These are phyloP conservation scores for Zymoseptoria brevis DNA, from an alignment of 2,329 filamentous ascomycete species.

Conservation along the genomic window DNA sequence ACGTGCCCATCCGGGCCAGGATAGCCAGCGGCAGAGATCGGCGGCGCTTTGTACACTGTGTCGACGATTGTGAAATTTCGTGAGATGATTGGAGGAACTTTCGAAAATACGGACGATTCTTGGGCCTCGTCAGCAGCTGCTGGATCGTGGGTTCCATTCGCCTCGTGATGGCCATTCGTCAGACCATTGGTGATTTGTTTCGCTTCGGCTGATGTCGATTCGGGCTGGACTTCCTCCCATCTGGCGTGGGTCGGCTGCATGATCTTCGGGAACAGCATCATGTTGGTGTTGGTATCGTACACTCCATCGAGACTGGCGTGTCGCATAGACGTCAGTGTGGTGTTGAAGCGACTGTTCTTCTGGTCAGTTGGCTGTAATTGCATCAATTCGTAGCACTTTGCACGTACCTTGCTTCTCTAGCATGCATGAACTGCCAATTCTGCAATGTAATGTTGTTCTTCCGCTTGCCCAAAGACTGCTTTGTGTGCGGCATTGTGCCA, in stretches of 20 bases:
- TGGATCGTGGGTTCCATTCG: constrained; percentile 17
- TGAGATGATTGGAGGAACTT: constrained; percentile 50
- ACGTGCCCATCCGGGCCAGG: constrained; percentile 50
- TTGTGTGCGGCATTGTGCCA: constrained; percentile 53
- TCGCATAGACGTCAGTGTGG: constrained; percentile 60
- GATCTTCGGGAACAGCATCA: constrained; percentile 74
- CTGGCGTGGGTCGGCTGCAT: constrained; percentile 86
- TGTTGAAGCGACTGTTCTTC: constrained; percentile 69
- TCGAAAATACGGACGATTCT: constrained; percentile 40
- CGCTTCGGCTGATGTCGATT: constrained; percentile 2
- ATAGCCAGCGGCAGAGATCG: constrained; percentile 49
- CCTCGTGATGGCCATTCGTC: constrained; percentile 16
- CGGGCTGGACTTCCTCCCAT: constrained; percentile 63
- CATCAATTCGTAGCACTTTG: background rate
- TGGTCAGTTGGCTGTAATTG: constrained; percentile 1
- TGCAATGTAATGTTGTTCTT: constrained; percentile 82
- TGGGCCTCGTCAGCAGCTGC: constrained; percentile 11
- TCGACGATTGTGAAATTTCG: constrained; percentile 58
- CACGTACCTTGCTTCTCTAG: constrained; percentile 74
- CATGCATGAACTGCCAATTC: constrained; percentile 97
- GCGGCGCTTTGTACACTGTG: constrained; percentile 50
- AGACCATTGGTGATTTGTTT: constrained; percentile 22
- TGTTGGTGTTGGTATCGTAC: constrained; percentile 92
- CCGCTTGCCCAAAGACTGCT: constrained; percentile 57
- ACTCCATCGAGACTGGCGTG: constrained; percentile 63